Base-by-base conservation (phyloP, 2,329 filamentous ascomycete species). In the Nigrospora osmanthi region DNA sequence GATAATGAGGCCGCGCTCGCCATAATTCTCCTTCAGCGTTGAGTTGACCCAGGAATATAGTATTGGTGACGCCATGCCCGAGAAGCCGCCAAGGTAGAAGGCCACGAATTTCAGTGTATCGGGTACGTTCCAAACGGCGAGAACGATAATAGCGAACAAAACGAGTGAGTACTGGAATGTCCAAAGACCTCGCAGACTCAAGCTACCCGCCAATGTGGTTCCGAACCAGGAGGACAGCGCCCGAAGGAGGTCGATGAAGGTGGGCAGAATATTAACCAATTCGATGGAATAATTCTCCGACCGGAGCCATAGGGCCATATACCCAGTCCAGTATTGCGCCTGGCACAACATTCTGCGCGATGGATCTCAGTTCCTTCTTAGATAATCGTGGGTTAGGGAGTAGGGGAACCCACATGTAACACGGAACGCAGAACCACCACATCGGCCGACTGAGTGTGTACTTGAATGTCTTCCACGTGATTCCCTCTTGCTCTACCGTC, bases 1-100 rank as follows among this genome's bases (percentile, higher is more conserved):
- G 14, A 70, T 63, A 6, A 68, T 64, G 9, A 70, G 54, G 4
- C 66, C 63, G 1, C 67, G 63, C 33, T 68, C 66, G 53, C 70
- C 66, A 7, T 65, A 63, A 32, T 69, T 66, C 11, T 54, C 50
- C 3, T 60, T 54, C 40, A 62, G 65, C 11, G 62, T 61, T 45
- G 63, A 56, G 44, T 68, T 69, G 6, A 64, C 60, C 63, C 65
- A 67, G 2, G 34, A 35, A 12, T 35, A 35, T 5, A 35, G 15
- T 6, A 35, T 35, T 6, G 34, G 34, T 6, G 34, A 35, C 6
- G 34, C 34, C 34, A 35, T 35, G 6, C 34, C 34, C 13, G 34
- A 35, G 11, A 35, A 16, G 6, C 34, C 34, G 34, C 14, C 34
- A 14, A 16, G 11, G 11, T 35, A 35, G 15, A 54, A 52, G 1